Conservation (phyloP, 805 yeast species). For the Candida ulmi region DNA sequence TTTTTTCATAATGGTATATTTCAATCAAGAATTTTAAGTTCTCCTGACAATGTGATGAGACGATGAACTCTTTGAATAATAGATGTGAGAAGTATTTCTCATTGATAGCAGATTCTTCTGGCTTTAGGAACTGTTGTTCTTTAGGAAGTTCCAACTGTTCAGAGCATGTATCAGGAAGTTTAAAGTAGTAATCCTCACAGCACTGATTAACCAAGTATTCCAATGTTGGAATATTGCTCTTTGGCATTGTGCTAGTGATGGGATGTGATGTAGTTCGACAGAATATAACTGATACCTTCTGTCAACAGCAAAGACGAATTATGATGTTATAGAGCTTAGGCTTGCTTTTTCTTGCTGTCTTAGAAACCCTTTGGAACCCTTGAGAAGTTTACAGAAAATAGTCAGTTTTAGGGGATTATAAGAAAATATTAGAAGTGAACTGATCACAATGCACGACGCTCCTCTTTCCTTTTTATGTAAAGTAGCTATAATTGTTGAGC, state of each 20-base stretch:
- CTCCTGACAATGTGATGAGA: slow-evolving; percentile 38
- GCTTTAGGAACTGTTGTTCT: background rate
- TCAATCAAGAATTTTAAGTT: slow-evolving; percentile 39
- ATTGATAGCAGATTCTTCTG: background rate
- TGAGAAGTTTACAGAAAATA: no score
- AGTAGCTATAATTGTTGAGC: background rate
- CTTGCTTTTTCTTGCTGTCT: no score
- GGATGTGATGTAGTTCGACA: no score
- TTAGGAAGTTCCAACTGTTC: background rate
- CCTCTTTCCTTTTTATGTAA: background rate
- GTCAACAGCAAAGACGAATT: no score
- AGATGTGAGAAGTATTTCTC: slow-evolving; percentile 9
- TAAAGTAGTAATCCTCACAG: slow-evolving; percentile 20
- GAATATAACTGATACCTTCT: no score
- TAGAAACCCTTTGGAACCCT: no score
- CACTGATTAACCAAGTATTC: slow-evolving; percentile 24
- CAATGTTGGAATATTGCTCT: slow-evolving; percentile 15
- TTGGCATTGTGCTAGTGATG: background rate
- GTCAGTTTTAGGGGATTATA: no score
- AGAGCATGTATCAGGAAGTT: slow-evolving; percentile 1
- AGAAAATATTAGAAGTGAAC: no score
- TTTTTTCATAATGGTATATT: slow-evolving; percentile 40
- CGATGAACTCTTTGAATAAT: slow-evolving; percentile 30
- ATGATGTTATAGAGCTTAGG: no score
- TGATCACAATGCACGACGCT: no score